Evolutionary conservation across 192 early-diverging fungal species (phyloP), one percentile per base, ranked within the genome.

Genomic region (Backusella tarrabulga): DNA sequence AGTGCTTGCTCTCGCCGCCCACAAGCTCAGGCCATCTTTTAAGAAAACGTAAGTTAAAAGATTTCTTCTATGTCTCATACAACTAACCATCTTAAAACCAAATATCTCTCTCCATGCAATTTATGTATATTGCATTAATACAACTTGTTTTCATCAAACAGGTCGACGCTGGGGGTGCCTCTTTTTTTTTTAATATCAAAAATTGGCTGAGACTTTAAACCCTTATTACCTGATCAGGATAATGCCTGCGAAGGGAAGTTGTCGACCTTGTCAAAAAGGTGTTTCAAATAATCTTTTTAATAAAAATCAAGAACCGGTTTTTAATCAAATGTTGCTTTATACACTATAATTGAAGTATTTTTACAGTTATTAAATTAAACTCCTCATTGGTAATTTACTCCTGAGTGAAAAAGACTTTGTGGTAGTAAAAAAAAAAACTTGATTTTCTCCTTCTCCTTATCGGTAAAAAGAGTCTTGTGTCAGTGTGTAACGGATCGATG

Each of bases 201-300:
- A 56, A 26, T 52, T 69, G 85, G 75, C 85, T 84, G 85, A 86
- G 85, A 86, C 23, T 73, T 50, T 71, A 85, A 80, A 85, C 84
- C 71, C 84, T 83, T 69, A 83, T 11, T 44, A 83, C 84, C 84
- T 81, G 84, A 85, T 85, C 84, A 85, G 82, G 82, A 68, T 85
- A 85, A 83, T 81, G 71, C 82, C 82, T 85, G 84, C 82, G 84
- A 81, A 79, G 84, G 82, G 84, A 85, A 83, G 84, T 63, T 63
- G 56, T 63, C 56, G 56, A 63, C 56, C 56, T 63, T 63, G 56
- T 63, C 2, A 29, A 63, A 52, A 63, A 63, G 21, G 11, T 12
- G 26, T 29, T 63, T 26, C 56, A 50, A 21, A 50, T n/a, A 54
- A 54, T 54, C 1, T 63, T 11, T 56, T 63, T 63, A 12, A 63